Conservation (phyloP, 257 asterid genomes). For the Ballota nigra region DNA sequence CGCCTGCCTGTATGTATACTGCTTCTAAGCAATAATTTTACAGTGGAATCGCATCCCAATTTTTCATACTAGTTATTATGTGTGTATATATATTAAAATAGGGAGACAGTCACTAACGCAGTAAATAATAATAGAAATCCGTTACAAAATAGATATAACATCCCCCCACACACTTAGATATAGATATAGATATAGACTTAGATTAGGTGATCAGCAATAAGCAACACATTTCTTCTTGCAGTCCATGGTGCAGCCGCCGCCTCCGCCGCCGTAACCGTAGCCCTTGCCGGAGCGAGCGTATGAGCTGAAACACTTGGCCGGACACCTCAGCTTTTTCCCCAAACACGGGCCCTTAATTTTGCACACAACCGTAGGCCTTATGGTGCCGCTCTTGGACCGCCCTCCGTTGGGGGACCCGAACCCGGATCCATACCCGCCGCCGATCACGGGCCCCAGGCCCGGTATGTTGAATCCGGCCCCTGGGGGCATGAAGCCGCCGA, state of each 20-base stretch:
- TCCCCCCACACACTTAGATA: neutral
- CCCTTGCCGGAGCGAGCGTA: conserved; percentile 79
- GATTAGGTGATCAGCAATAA: conserved; percentile 40
- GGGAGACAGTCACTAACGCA: neutral
- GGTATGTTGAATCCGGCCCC: conserved; percentile 69
- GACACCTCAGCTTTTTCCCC: conserved; percentile 69
- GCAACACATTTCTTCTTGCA: conserved; percentile 79
- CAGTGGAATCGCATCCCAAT: conserved; percentile 21
- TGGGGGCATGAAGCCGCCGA: conserved; percentile 47
- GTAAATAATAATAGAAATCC: neutral
- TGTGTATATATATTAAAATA: neutral
- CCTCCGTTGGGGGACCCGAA: conserved; percentile 81
- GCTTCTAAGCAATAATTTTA: conserved; percentile 19
- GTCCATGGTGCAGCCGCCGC: conserved; percentile 86
- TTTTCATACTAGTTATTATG: neutral
- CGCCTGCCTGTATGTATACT: neutral
- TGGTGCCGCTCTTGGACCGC: conserved; percentile 38
- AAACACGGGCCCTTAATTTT: conserved; percentile 70
- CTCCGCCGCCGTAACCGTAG: conserved; percentile 82
- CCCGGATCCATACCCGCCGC: conserved; percentile 69
- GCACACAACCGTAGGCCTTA: conserved; percentile 49
- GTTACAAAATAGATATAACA: no score
- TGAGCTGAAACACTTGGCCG: conserved; percentile 79
- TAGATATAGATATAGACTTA: neutral
- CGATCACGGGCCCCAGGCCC: conserved; percentile 57